Evolutionary conservation across 2,329 filamentous ascomycete species (phyloP).

Genomic region (Cladosporium sp.): DNA sequence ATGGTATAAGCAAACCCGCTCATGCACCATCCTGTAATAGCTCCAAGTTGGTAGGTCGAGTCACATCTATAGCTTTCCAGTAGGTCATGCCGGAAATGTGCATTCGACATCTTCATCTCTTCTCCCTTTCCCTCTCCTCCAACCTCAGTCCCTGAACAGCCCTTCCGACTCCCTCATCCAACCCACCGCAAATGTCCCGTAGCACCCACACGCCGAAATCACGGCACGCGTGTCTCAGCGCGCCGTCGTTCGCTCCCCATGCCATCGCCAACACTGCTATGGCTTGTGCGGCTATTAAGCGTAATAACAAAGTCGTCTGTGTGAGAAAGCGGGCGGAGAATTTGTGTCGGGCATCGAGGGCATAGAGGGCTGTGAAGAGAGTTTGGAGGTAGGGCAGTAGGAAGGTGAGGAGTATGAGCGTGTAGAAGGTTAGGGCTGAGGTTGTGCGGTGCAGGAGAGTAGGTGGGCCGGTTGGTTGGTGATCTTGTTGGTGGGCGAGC

Average conservation of each 20-base stretch:
- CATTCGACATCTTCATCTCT: too few species aligned
- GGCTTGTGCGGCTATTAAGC: conserved; percentile 49
- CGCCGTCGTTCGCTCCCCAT: conserved; percentile 60
- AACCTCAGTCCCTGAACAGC: conserved; percentile 21
- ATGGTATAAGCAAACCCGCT: too few species aligned
- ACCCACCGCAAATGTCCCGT: conserved; percentile 60
- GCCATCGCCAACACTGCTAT: conserved; percentile 53
- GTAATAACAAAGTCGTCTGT: conserved; percentile 50
- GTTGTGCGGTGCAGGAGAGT: conserved; percentile 23
- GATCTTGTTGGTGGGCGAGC: background rate
- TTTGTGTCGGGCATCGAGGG: conserved; percentile 63
- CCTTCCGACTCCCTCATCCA: conserved; percentile 60
- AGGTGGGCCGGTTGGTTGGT: background rate
- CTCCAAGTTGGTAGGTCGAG: too few species aligned
- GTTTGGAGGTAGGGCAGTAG: conserved; percentile 58
- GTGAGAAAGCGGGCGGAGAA: conserved; percentile 56
- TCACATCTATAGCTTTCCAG: too few species aligned
- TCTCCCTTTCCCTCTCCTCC: background rate
- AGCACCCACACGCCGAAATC: conserved; percentile 58
- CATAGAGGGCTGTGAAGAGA: conserved; percentile 51
- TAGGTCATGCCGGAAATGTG: too few species aligned
- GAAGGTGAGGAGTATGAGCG: conserved; percentile 57
- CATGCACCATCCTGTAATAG: too few species aligned
- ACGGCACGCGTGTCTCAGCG: conserved; percentile 56
- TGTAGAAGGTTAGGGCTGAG: conserved; percentile 19